phyloP scores from a whole-genome alignment of 306 rosid genomes.

The Quercus aquifolioides region DNA sequence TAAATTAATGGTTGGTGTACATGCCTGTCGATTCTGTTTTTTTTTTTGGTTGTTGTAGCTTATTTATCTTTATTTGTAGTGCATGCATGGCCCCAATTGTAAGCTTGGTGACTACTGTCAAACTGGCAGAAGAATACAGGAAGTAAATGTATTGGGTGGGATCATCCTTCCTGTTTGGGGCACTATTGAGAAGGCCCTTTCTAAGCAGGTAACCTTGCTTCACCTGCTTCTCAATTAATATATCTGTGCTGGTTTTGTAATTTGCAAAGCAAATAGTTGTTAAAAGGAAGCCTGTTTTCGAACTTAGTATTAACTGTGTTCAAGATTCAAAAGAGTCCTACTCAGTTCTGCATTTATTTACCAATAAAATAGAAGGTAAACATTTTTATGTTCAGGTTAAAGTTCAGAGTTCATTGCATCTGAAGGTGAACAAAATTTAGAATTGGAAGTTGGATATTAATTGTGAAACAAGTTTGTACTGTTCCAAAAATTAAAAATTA shows the following conservation, averaged over 20 bases:
- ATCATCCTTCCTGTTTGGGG: constrained; percentile 99
- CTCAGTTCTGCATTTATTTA: not conserved
- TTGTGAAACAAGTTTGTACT: too few species aligned
- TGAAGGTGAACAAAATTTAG: not conserved
- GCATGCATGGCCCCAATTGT: constrained; percentile 99
- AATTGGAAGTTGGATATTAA: not conserved
- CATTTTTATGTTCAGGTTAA: not conserved
- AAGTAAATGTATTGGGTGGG: constrained; percentile 94
- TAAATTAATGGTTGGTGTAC: too few species aligned
- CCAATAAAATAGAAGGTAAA: not conserved
- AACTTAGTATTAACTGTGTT: not conserved
- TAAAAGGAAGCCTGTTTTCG: not conserved
- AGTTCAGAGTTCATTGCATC: not conserved
- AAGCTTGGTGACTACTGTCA: constrained; percentile 86
- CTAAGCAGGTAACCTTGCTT: constrained; percentile 72
- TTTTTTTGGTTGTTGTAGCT: constrained; percentile 8
- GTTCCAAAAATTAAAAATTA: too few species aligned
- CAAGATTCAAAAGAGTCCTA: not conserved
- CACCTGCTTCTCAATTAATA: not conserved
- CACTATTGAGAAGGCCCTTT: constrained; percentile 84
- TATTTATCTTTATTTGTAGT: constrained; percentile 52
- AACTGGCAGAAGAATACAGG: constrained; percentile 95
- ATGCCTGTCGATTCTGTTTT: not conserved
- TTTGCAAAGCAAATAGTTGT: not conserved
- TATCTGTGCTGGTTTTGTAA: not conserved